phyloP scores from a whole-genome alignment of 1,284 basidiomycete species.

The Cutaneotrichosporon sp. region DNA sequence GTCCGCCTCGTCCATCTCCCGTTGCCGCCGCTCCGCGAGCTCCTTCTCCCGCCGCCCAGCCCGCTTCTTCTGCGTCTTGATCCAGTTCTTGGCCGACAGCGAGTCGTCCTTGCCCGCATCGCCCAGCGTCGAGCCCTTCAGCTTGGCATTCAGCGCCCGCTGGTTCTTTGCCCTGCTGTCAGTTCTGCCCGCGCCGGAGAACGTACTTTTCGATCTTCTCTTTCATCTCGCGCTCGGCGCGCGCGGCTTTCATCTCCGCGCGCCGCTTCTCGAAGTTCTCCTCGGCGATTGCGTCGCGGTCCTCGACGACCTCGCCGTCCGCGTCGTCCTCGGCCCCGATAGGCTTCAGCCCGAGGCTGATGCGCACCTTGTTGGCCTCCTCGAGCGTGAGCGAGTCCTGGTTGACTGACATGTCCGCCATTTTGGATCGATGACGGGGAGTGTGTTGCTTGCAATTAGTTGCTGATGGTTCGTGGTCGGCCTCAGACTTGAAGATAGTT shows the following conservation, averaged over 20 bases:
- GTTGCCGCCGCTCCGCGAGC: constrained; percentile 63
- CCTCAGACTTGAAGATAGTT: constrained; percentile 3
- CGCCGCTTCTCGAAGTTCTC: constrained; percentile 72
- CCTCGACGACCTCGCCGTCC: constrained; percentile 35
- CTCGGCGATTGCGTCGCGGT: constrained; percentile 65
- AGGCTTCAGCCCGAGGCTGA: constrained; percentile 89
- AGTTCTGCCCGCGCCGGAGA: neutral
- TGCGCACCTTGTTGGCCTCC: constrained; percentile 96
- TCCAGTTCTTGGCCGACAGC: constrained; percentile 66
- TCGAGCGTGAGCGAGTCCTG: constrained; percentile 71
- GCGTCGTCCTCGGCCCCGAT: constrained; percentile 62
- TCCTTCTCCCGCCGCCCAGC: constrained; percentile 80
- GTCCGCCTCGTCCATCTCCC: constrained; percentile 76
- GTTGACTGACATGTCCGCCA: constrained; percentile 49
- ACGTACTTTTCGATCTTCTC: constrained; percentile 87
- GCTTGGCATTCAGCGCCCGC: constrained; percentile 73
- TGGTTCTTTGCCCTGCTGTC: constrained; percentile 16
- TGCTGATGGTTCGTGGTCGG: too few relatives aligned
- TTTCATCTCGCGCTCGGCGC: constrained; percentile 67
- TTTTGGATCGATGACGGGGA: neutral
- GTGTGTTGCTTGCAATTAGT: neutral
- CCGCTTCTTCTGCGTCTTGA: constrained; percentile 80
- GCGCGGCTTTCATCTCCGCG: constrained; percentile 64
- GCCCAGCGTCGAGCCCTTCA: constrained; percentile 85
- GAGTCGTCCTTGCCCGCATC: constrained; percentile 64